These are phyloP conservation scores for Talaromyces amestolkiae DNA, from an alignment of 2,329 filamentous ascomycete species.

Conservation along the genomic window DNA sequence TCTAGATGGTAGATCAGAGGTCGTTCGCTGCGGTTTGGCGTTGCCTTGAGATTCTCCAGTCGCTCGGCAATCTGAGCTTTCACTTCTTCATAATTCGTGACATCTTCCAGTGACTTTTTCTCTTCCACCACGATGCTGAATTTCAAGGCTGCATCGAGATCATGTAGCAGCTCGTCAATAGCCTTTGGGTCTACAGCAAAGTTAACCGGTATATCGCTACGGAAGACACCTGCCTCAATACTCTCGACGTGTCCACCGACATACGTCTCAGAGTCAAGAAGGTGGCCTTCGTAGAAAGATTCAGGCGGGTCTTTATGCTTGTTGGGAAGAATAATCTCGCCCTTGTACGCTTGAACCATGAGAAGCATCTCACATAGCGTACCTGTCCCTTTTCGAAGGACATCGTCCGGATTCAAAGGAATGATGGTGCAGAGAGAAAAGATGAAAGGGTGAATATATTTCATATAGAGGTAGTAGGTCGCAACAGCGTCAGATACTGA, in stretches of 20 bases:
- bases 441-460: conserved; percentile 99
- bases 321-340: conserved; percentile 89
- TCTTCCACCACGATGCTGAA: conserved; percentile 86
- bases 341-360: conserved; percentile 96
- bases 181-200: conserved; percentile 87
- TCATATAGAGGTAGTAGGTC: conserved; percentile 99
- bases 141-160: conserved; percentile 82
- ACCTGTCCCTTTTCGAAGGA: conserved; percentile 90
- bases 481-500: conserved; percentile 98
- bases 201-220: conserved; percentile 90
- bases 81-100: conserved; percentile 79
- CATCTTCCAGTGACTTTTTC: conserved; percentile 75
- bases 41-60: conserved; percentile 71
- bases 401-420: conserved; percentile 87
- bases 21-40: conserved; percentile 77
- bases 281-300: conserved; percentile 92
- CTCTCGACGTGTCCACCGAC: conserved; percentile 98
- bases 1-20: conserved; percentile 97
- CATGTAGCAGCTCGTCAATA: conserved; percentile 80
- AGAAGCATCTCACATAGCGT: conserved; percentile 99
- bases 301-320: conserved; percentile 91
- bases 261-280: conserved; percentile 95
- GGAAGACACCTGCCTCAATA: conserved; percentile 96
- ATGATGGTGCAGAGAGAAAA: conserved; percentile 98
- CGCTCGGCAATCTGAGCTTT: conserved; percentile 75